A percentile compares a stretch with the other conserved stretches of the same genome.
Evolutionary conservation across 768 basidiomycete species (phyloP).

Genomic region (Sarcodon aspratus): DNA sequence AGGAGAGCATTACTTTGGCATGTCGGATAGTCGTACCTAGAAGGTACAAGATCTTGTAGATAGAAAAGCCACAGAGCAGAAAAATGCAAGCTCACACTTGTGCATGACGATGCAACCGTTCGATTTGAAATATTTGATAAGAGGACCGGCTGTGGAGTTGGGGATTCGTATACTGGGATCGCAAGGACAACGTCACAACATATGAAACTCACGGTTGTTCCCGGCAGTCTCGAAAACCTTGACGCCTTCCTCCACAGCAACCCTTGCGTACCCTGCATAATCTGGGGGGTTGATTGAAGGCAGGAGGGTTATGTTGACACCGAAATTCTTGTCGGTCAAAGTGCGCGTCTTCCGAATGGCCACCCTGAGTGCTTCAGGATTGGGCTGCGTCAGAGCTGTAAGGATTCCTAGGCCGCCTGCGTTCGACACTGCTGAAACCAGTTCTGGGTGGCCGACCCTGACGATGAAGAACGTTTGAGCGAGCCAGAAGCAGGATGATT

Average conservation of each 20-base stretch:
- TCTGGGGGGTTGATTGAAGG: conserved; percentile 88
- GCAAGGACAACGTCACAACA: conserved; percentile 1
- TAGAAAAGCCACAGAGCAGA: neutral
- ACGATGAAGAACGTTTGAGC: neutral
- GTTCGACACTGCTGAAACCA: conserved; percentile 71
- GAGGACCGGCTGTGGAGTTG: conserved; percentile 43
- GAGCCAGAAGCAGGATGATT: neutral
- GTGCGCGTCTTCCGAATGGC: conserved; percentile 73
- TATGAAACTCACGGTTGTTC: conserved; percentile 56
- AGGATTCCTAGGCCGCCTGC: conserved; percentile 79
- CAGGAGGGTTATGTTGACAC: conserved; percentile 79
- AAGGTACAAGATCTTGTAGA: neutral
- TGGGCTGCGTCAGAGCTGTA: conserved; percentile 83
- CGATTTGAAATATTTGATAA: conserved; percentile 77
- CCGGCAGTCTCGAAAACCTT: conserved; percentile 89
- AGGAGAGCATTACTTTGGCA: conserved; percentile 49
- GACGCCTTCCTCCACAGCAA: conserved; percentile 81
- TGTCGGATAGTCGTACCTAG: conserved; percentile 60
- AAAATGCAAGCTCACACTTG: conserved; percentile 41
- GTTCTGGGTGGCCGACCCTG: conserved; percentile 71
- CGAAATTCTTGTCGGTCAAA: conserved; percentile 66
- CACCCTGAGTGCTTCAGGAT: conserved; percentile 64
- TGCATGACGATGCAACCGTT: conserved; percentile 73
- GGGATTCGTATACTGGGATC: neutral
- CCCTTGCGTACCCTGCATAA: conserved; percentile 75